Base-by-base conservation (phyloP, 139 green algal species). In the Volvox africanus region DNA sequence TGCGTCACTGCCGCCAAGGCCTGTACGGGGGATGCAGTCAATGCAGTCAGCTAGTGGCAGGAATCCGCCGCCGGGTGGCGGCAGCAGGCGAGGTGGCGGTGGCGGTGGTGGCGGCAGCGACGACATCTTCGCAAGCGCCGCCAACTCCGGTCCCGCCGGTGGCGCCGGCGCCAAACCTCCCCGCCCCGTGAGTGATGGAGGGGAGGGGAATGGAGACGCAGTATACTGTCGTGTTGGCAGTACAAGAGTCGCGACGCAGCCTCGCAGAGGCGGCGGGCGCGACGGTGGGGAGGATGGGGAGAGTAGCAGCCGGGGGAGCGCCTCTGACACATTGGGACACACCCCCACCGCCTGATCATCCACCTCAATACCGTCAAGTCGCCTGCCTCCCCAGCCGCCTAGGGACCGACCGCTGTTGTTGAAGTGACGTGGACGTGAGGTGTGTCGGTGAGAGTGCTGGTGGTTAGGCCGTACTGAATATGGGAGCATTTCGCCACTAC, bases 301-400 rank as follows among this genome's bases (percentile, higher is more conserved):
- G 65, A 89, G 69, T 75, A 89, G 84, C 84, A 89, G 84, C 69
- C 84, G 84, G 26, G 84, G 84, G 1, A 89, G 84, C 50, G 84
- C 84, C 69, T 89, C 84, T 9, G 84, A 89, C 36, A 89, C 84
- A 44, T 14, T 89, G 32, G 69, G 28, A 3, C 84, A 69, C 3
- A 55, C 50, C 84, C 22, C 84, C 84, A 82, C 84, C 69, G 37
- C 84, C 69, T 89, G 69, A 89, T n/a, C 6, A 16, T 12, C 81
- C 82, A 88, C 83, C 67, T 37, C 28, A 20, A 21, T 32, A 55
- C 44, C 44, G 44, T 55, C 44, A 55, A 55, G 44, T 55, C 44
- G 44, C 44, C 44, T 55, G 44, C 50, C 24, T n/a, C 50, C 80
- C 2, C 55, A 28, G 26, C 80, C 55, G 21, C 19, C 28, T 71